Conservation (phyloP, 345 rosid species). For the Adansonia digitata region DNA sequence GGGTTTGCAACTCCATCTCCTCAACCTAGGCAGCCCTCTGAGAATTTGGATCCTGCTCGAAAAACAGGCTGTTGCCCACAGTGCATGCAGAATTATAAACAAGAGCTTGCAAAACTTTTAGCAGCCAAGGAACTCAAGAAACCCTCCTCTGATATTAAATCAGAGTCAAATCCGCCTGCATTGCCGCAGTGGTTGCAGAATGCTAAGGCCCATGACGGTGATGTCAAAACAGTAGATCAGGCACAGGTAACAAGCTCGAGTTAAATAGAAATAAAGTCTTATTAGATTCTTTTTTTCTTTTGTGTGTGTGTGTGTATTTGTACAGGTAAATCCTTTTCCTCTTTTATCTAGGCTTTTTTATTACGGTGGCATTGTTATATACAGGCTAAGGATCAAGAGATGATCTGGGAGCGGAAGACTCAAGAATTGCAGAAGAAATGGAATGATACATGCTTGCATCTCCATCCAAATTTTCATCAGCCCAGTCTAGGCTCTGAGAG, state of each 20-base stretch:
- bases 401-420: constrained; percentile 41
- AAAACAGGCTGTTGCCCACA: constrained; percentile 55
- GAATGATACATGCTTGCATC: constrained; percentile 57
- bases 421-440: constrained; percentile 77
- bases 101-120: constrained; percentile 49
- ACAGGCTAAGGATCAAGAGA: constrained; percentile 61
- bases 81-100: constrained; percentile 60
- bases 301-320: background rate
- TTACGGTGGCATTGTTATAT: background rate
- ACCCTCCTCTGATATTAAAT: constrained; percentile 36
- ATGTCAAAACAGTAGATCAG: constrained; percentile 35
- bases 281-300: background rate
- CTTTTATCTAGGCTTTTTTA: background rate
- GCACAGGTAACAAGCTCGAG: constrained; percentile 23
- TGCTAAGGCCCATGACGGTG: constrained; percentile 48
- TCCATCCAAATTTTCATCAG: constrained; percentile 64
- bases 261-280: background rate
- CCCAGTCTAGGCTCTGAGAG: constrained; percentile 34
- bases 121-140: constrained; percentile 37
- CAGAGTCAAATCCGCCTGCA: constrained; percentile 38
- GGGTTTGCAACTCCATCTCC: constrained; percentile 33
- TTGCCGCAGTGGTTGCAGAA: constrained; percentile 77
- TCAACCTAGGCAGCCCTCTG: constrained; percentile 31
- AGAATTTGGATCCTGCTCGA: constrained; percentile 44
- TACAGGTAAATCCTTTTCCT: background rate